Evolutionary conservation across 1,284 basidiomycete genomes (phyloP).

Genomic region (Apiotrichum porosum): DNA sequence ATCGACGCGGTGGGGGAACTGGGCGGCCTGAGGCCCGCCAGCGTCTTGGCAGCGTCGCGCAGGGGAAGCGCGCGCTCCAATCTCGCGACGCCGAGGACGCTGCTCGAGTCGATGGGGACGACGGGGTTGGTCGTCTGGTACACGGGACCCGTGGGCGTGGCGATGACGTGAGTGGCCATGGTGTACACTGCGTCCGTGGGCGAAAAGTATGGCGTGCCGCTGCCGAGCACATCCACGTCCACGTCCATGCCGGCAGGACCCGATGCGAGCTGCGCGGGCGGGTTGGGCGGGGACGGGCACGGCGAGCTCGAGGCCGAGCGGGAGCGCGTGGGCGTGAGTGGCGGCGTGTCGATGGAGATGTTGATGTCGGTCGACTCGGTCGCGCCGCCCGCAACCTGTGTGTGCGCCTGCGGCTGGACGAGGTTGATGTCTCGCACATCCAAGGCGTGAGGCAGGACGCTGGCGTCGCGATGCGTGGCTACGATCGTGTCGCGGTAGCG

Average conservation of each 20-base stretch:
- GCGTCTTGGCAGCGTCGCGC: constrained; percentile 11
- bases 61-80: constrained; percentile 55
- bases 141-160: constrained; percentile 33
- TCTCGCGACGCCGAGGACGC: constrained; percentile 57
- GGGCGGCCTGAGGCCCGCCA: constrained; percentile 15
- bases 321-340: constrained; percentile 4
- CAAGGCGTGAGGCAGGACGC: constrained; percentile 54
- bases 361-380: not conserved
- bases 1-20: too few species aligned
- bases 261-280: not conserved
- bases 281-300: constrained; percentile 4
- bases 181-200: constrained; percentile 49
- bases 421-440: constrained; percentile 66
- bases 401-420: constrained; percentile 41
- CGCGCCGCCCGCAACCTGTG: too few species aligned
- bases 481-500: constrained; percentile 54
- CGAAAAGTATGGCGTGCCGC: constrained; percentile 25
- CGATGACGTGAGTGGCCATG: constrained; percentile 61
- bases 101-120: constrained; percentile 52
- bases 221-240: not conserved
- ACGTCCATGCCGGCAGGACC: too few species aligned
- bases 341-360: not conserved
- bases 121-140: constrained; percentile 72
- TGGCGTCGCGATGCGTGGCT: constrained; percentile 62
- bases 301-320: constrained; percentile 4